These are phyloP conservation scores for Aspergillus piperis DNA, from an alignment of 2,329 filamentous ascomycete species.

Conservation along the genomic window DNA sequence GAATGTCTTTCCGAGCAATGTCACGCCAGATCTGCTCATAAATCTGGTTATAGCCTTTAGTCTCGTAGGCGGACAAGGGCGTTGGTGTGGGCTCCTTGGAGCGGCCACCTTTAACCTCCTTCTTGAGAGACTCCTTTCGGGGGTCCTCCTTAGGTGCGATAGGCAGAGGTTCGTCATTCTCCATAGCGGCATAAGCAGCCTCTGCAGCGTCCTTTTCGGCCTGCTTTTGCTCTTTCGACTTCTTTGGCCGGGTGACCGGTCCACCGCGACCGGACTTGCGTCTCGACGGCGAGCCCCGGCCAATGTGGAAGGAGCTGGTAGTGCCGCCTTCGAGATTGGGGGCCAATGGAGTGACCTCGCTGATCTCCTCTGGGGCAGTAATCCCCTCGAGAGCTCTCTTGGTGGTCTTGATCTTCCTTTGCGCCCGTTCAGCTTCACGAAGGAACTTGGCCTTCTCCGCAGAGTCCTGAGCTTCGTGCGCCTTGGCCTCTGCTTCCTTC, in stretches of 20 bases:
- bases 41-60: constrained; percentile 93
- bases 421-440: constrained; percentile 82
- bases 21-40: constrained; percentile 98
- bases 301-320: constrained; percentile 79
- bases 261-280: constrained; percentile 57
- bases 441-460: constrained; percentile 77
- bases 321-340: constrained; percentile 81
- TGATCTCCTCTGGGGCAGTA: constrained; percentile 70
- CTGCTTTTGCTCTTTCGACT: constrained; percentile 75
- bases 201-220: constrained; percentile 76
- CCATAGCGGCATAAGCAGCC: constrained; percentile 75
- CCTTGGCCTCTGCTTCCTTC: constrained; percentile 73
- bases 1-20: constrained; percentile 87
- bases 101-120: constrained; percentile 42
- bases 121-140: constrained; percentile 46
- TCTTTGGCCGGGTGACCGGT: constrained; percentile 69
- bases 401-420: constrained; percentile 90
- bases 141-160: constrained; percentile 62
- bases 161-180: constrained; percentile 46
- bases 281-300: constrained; percentile 54
- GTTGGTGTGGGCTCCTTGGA: constrained; percentile 48
- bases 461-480: constrained; percentile 77
- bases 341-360: constrained; percentile 70
- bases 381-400: constrained; percentile 84
- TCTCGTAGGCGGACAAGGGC: constrained; percentile 70